Evolutionary conservation across 352 stramenopile species (phyloP), one percentile per base, ranked within the genome.

Genomic region (Plasmopara halstedii): DNA sequence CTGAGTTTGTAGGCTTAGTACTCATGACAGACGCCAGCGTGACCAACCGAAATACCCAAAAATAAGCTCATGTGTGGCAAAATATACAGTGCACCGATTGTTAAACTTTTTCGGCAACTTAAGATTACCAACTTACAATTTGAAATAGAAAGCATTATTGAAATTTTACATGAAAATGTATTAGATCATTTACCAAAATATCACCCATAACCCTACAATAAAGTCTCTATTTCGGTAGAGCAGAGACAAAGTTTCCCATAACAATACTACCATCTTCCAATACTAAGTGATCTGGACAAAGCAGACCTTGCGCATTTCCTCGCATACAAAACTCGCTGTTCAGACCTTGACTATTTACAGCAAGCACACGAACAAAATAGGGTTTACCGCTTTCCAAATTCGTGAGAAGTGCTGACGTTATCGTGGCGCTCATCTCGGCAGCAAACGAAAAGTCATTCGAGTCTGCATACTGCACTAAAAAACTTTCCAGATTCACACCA

Each of bases 381-480:
- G 52, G 41, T n/a, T 67, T 75, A 42, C 71, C 70, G 20, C 73
- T 82, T 46, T 78, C 62, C 5, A 98, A 53, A 1, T 78, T 72
- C 21, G 56, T 56, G 5, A 93, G 25, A 39, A 92, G 56, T 25
- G 55, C 59, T 6, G 79, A 74, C 14, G 81, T 78, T 20, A 71
- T 85, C 10, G 67, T 73, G 20, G 66, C 61, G n/a, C 67, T 80
- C 18, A 66, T 56, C 57, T 89, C 89, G 32, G 77, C 80, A 15
- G 67, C 64, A 43, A 79, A 75, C 17, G 73, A 78, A 42, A 97
- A 95, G 25, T 71, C 64, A 27, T 58, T 78, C 14, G 54, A 71
- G 11, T 60, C 58, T 0, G 72, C 64, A 80, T 87, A 98, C 57
- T 98, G 91, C n/a, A 98, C 79, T 4, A 96, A 41, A 64, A 98